Conservation (phyloP, 352 stramenopile genomes). For the Pelagophyceae sp. region DNA sequence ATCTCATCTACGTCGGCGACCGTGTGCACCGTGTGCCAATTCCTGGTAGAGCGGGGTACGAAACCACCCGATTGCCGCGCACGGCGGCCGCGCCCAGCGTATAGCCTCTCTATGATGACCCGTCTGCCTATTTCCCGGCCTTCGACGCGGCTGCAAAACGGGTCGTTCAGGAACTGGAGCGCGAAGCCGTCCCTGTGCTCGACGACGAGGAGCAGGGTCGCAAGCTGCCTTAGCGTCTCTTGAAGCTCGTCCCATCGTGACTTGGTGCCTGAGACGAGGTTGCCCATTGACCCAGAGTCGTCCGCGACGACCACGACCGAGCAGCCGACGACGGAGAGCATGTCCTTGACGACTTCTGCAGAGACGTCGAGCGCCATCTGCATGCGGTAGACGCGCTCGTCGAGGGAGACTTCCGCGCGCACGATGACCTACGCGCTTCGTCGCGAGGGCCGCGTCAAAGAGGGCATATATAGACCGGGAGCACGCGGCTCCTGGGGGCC, state of each 20-base stretch:
- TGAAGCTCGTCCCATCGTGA: slow-evolving; percentile 14
- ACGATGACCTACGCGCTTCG: too few species aligned
- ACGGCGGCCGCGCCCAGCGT: too few species aligned
- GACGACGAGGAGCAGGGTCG: slow-evolving; percentile 7
- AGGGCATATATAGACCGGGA: too few species aligned
- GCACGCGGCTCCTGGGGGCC: too few species aligned
- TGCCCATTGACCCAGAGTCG: slow-evolving; percentile 10
- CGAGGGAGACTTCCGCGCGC: too few species aligned
- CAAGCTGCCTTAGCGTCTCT: background rate
- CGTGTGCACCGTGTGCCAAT: background rate
- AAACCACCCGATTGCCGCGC: too few species aligned
- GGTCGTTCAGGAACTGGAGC: slow-evolving; percentile 14
- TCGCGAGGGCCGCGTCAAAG: too few species aligned
- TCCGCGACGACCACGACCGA: slow-evolving; percentile 15
- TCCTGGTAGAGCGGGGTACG: too few species aligned
- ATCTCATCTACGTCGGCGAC: background rate
- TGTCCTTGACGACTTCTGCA: background rate
- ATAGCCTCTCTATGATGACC: too few species aligned
- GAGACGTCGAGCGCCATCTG: slow-evolving; percentile 4
- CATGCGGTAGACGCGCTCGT: background rate
- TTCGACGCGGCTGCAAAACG: too few species aligned
- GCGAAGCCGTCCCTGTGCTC: slow-evolving; percentile 8
- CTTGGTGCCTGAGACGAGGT: background rate
- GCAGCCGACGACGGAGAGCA: background rate
- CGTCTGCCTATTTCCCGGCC: too few species aligned